Evolutionary conservation across 2,329 filamentous ascomycete genomes (phyloP), one percentile per base, ranked within the genome.

Genomic region (Grosmannia clavigera): DNA sequence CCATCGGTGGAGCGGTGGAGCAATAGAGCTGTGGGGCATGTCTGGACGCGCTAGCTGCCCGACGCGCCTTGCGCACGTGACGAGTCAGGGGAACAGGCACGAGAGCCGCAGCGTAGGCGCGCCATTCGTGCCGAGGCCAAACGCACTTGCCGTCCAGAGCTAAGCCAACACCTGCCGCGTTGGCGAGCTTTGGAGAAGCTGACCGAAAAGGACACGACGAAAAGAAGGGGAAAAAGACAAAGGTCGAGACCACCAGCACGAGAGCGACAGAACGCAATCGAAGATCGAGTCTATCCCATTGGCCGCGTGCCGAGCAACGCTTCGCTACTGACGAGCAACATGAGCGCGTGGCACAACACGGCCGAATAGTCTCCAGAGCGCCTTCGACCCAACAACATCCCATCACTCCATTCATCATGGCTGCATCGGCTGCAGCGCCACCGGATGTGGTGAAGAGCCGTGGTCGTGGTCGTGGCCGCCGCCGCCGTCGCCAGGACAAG

Each of bases 401-500:
- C n/a, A n/a, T 46, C 43, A 46, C 43, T 27, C 14, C 43, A 5
- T 43, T 51, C 51, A 33, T 22, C 40, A 62, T 62, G 61, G 61
- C 61, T 16, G 43, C 51, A n/a, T 50, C 43, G 38, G 38, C 50
- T 3, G 31, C 38, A 51, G 62, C 53, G 38, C 51, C 40, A 22
- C 33, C n/a, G 50, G 57, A 58, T 46, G 33, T 53, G 40, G 54
- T 48, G 35, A 50, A 38, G 5, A 35, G 33, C 33, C 33, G 9
- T 4, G 5, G 5, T 7, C 33, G 33, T 35, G 6, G 33, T 35
- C 61, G 59, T 2, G 75, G 75, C 61, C 75, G 74, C 60, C 75
- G 81, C 61, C 76, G 82, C 64, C 78, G 82, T 57, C 76, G 81
- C 59, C 78, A 83, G 65, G 83, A 94, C 71, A 91, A 88, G 71